Evolutionary conservation across 768 basidiomycete species (phyloP).

Genomic region (Serendipita vermifera): DNA sequence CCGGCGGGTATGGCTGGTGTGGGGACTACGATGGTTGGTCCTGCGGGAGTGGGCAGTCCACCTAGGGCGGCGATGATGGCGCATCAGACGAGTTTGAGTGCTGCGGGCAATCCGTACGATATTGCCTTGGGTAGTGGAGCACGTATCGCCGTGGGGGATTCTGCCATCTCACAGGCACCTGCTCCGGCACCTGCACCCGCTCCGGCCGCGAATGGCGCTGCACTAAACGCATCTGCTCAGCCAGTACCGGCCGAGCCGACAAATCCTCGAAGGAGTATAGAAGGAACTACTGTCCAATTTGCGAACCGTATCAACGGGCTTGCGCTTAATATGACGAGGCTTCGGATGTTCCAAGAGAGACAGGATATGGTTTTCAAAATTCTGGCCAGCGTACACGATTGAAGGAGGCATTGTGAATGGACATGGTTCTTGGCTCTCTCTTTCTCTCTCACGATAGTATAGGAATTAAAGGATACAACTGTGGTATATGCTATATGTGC

Average conservation of each 20-base stretch:
- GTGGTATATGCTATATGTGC: too few species aligned
- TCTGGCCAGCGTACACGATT: slow-evolving; percentile 25
- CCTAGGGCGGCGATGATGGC: slow-evolving; percentile 5
- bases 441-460: too few species aligned
- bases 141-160: background rate
- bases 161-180: background rate
- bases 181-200: background rate
- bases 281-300: slow-evolving; percentile 56
- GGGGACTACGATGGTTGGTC: background rate
- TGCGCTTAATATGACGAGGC: slow-evolving; percentile 53
- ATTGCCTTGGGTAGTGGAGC: background rate
- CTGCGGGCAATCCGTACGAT: background rate
- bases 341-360: slow-evolving; percentile 59
- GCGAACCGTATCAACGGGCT: slow-evolving; percentile 66
- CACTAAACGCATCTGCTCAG: background rate
- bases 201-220: background rate
- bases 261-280: slow-evolving; percentile 31
- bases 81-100: background rate
- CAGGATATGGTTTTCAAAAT: slow-evolving; percentile 61
- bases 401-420: too few species aligned
- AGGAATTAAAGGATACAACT: too few species aligned
- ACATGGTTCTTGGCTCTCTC: too few species aligned
- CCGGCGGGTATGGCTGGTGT: background rate
- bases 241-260: background rate
- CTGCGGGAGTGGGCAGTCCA: background rate